phyloP scores from a whole-genome alignment of 2,329 filamentous ascomycete genomes.

The Aspergillus transmontanensis region DNA sequence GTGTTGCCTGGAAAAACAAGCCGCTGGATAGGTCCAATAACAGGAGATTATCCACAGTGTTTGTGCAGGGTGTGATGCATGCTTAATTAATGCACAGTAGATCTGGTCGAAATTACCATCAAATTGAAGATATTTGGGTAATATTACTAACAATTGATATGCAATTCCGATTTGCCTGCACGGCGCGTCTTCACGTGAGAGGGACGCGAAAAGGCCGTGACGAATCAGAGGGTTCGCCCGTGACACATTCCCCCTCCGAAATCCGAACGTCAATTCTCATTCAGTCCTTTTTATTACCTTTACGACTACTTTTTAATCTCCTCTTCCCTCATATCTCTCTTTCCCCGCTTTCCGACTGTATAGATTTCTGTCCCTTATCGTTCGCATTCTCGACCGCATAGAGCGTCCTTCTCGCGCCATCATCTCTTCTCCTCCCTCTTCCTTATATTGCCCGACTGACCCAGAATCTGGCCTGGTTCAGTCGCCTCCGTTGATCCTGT shows the following conservation, averaged over 20 bases:
- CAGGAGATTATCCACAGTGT: background rate
- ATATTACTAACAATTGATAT: background rate
- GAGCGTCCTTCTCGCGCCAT: conserved; percentile 6
- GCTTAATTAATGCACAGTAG: background rate
- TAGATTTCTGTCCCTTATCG: conserved; percentile 1
- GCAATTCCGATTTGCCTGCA: conserved; percentile 8
- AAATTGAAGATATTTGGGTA: too few species aligned
- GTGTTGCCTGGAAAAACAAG: conserved; percentile 11
- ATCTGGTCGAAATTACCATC: too few species aligned
- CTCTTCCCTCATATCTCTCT: background rate
- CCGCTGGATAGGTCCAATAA: background rate
- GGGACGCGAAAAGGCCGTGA: conserved; percentile 8
- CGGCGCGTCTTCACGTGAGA: conserved; percentile 29
- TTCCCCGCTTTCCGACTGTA: background rate
- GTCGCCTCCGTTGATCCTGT: conserved; percentile 46
- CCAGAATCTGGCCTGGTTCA: conserved; percentile 56
- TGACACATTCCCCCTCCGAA: background rate
- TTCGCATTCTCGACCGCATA: background rate
- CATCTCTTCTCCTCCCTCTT: conserved; percentile 7
- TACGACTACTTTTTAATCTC: background rate
- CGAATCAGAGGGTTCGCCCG: conserved; percentile 6
- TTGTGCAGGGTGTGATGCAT: background rate
- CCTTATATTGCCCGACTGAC: conserved; percentile 47
- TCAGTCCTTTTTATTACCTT: background rate
- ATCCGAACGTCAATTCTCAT: background rate